phyloP scores from a whole-genome alignment of 805 yeast species.

The Barnettozyma wickerhamii region DNA sequence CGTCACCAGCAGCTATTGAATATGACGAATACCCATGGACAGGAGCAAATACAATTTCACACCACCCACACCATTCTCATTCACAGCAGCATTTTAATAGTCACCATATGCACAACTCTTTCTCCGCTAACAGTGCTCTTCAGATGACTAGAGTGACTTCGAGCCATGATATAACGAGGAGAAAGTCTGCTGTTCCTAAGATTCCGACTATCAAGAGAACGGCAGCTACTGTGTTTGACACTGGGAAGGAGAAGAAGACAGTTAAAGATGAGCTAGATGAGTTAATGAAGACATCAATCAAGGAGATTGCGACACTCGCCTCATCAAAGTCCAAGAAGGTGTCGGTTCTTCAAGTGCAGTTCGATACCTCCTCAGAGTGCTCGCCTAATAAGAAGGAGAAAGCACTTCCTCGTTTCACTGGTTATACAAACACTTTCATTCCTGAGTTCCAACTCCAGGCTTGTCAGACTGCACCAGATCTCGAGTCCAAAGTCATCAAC shows the following conservation, averaged over 20 bases:
- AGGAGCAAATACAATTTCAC: conserved; percentile 1
- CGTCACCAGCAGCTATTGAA: conserved; percentile 35
- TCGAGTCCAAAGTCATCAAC: conserved; percentile 43
- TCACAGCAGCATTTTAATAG: neutral
- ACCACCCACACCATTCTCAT: conserved; percentile 1
- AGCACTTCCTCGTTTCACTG: conserved; percentile 27
- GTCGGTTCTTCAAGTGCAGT: conserved; percentile 25
- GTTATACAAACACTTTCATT: conserved; percentile 20
- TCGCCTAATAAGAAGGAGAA: neutral
- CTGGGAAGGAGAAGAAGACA: conserved; percentile 5
- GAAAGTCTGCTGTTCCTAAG: conserved; percentile 25
- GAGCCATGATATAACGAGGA: conserved; percentile 1
- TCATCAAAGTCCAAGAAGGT: conserved; percentile 20
- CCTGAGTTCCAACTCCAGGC: conserved; percentile 43
- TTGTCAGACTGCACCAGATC: conserved; percentile 45
- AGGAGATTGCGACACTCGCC: conserved; percentile 8
- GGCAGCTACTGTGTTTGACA: conserved; percentile 10
- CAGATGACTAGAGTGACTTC: conserved; percentile 3
- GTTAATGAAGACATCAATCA: conserved; percentile 16
- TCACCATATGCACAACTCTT: conserved; percentile 20
- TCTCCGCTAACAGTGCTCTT: conserved; percentile 10
- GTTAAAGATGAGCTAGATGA: conserved; percentile 10
- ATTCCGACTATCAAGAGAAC: conserved; percentile 26
- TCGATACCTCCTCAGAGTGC: conserved; percentile 1
- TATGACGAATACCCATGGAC: conserved; percentile 40